phyloP scores from a whole-genome alignment of 257 asterid species.

The Cinchona pubescens region DNA sequence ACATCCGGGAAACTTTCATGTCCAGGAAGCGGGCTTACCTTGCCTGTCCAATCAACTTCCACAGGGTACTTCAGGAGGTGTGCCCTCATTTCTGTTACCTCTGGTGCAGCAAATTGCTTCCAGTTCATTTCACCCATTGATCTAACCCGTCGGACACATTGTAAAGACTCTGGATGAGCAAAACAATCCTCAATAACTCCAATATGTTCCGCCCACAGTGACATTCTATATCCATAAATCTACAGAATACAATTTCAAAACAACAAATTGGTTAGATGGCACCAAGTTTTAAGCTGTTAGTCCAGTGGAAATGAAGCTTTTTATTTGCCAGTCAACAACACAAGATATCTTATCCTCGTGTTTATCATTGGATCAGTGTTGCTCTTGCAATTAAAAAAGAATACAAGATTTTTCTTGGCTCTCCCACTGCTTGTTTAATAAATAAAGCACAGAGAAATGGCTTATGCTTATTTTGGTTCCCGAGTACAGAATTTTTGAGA shows the following conservation, averaged over 20 bases:
- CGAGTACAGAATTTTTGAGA: neutral
- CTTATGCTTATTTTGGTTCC: neutral
- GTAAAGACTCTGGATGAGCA: constrained; percentile 72
- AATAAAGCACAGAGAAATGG: neutral
- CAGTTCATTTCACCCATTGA: constrained; percentile 82
- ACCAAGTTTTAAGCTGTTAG: neutral
- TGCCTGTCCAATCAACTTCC: constrained; percentile 76
- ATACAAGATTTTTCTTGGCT: too few species aligned
- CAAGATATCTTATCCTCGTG: neutral
- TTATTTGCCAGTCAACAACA: neutral
- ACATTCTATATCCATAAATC: constrained; percentile 94
- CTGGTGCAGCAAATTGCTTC: constrained; percentile 65
- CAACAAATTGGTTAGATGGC: neutral
- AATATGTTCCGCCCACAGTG: constrained; percentile 96
- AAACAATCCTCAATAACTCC: constrained; percentile 83
- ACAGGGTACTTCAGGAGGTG: constrained; percentile 91
- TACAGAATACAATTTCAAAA: constrained; percentile 30
- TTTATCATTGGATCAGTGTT: neutral
- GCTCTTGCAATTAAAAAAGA: neutral
- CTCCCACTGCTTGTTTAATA: too few species aligned
- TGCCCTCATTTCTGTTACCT: constrained; percentile 76
- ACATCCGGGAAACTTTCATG: constrained; percentile 85
- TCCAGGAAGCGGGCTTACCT: constrained; percentile 69
- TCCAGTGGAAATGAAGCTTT: neutral
- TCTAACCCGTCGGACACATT: constrained; percentile 77